Percentiles rank a stretch among this genome's conserved stretches.
Evolutionary conservation across 352 stramenopile genomes (phyloP).

Genomic region (Pythium pyrilobum): DNA sequence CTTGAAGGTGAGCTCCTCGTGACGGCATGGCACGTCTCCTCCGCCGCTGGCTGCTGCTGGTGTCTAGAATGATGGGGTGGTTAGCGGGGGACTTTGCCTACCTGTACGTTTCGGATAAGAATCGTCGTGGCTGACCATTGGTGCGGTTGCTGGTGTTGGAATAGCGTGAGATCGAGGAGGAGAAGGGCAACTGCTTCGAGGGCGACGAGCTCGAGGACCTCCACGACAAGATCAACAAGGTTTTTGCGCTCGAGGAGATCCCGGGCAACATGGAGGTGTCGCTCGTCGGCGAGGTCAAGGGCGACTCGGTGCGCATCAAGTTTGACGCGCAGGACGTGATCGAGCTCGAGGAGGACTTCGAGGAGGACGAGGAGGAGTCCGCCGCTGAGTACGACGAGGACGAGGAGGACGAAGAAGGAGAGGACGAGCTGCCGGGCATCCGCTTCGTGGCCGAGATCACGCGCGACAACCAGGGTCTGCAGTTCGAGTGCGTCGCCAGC

Average conservation of each 20-base stretch:
- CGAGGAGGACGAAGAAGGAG: constrained; percentile 52
- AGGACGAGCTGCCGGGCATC: constrained; percentile 72
- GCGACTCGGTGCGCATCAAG: constrained; percentile 64
- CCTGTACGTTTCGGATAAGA: not conserved
- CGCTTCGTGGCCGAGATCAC: constrained; percentile 72
- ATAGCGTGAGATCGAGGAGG: constrained; percentile 70
- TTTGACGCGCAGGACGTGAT: constrained; percentile 77
- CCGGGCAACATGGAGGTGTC: constrained; percentile 61
- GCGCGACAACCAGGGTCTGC: constrained; percentile 64
- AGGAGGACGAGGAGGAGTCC: constrained; percentile 37
- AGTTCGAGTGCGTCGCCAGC: constrained; percentile 80
- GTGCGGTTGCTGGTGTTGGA: not conserved
- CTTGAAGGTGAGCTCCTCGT: constrained; percentile 22
- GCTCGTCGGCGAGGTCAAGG: constrained; percentile 43
- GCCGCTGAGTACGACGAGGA: constrained; percentile 29
- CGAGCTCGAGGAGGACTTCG: constrained; percentile 61
- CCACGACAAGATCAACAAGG: constrained; percentile 55
- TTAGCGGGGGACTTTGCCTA: too few relatives aligned
- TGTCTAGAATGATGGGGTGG: too few relatives aligned
- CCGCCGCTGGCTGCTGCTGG: too few relatives aligned
- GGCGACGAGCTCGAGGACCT: constrained; percentile 64
- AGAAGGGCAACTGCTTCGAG: constrained; percentile 84
- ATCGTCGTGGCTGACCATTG: too few relatives aligned
- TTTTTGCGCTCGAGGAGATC: constrained; percentile 60
- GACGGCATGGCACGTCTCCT: too few relatives aligned